Percentiles rank a stretch among this genome's conserved stretches.
Evolutionary conservation across 345 rosid genomes (phyloP).

Genomic region (Litchi chinensis): DNA sequence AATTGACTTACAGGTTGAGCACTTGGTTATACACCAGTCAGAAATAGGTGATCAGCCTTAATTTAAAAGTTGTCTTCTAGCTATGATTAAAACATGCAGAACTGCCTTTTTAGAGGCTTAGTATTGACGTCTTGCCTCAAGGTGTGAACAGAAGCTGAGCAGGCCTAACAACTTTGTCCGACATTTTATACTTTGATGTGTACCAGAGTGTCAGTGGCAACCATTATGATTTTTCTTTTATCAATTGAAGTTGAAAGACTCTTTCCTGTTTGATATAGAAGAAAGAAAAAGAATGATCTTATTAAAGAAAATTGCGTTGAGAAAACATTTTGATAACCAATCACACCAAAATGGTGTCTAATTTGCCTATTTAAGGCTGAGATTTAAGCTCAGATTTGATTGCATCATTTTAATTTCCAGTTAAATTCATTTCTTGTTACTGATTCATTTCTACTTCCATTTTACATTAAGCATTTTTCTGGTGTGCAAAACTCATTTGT

Average conservation of each 20-base stretch:
- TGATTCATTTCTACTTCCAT: background rate
- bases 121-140: background rate
- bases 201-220: background rate
- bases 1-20: background rate
- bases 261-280: too few relatives aligned
- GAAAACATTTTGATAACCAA: background rate
- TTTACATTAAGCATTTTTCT: background rate
- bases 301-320: too few relatives aligned
- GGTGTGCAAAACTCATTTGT: background rate
- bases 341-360: background rate
- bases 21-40: background rate
- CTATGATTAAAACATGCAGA: background rate
- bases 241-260: background rate
- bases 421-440: background rate
- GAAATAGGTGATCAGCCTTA: background rate
- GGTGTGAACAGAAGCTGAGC: background rate
- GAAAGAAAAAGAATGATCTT: too few relatives aligned
- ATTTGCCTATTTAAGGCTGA: background rate
- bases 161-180: background rate
- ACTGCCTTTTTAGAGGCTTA: background rate
- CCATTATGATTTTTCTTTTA: background rate
- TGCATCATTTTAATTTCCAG: background rate
- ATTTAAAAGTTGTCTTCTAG: background rate
- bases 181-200: background rate
- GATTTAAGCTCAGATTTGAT: background rate